Base-by-base conservation (phyloP, 2,329 filamentous ascomycete genomes). In the Cladophialophora exuberans region DNA sequence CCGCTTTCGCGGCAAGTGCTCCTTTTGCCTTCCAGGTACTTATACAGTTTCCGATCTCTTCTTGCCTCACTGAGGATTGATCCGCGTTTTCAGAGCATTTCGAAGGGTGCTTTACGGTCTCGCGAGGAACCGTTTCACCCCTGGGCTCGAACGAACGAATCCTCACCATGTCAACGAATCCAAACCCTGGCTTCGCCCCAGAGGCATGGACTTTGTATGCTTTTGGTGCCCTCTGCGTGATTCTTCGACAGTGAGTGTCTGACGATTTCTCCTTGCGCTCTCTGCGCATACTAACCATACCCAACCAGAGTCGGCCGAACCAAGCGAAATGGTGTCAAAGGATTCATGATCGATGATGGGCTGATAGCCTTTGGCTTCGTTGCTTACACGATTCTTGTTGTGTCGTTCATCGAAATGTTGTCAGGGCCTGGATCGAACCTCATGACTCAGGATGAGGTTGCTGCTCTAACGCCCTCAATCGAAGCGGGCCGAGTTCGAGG, bases 341-440 rank as follows among this genome's bases (percentile, higher is more conserved):
- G 76, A 50, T 71, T 84, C 31, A 80, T 83, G 61, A 20, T 68
- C 2, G 82, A 85, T 56, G 83, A 85, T 66, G 79, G 72, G 59
- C 62, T 84, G 23, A 84, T 84, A 77, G 3, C 81, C 2, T 67
- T 80, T 30, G 78, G 79, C 3, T 72, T 81, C 61, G 68, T 83
- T 59, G 73, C 79, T 64, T 82, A 84, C 62, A 85, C 83, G 0
- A 66, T 80, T 13, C 68, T 86, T 10, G 78, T 83, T 52, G 71
- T 79, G 20, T 68, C 73, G 6, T 76, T 85, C 63, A 84, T 84
- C 57, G 46, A 76, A 60, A 77, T 84, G 43, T 73, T 83, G 17
- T 72, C 75, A 2, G 71, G 75, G 28, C 81, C 80, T n/a, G 79
- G 77, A 11, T 84, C 79, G 36, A 86, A 86, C 63, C 72, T 86